A percentile compares a stretch with the other conserved stretches of the same genome.
Conservation (phyloP, 2,329 filamentous ascomycete genomes). For the Thermomyces lanuginosus region DNA sequence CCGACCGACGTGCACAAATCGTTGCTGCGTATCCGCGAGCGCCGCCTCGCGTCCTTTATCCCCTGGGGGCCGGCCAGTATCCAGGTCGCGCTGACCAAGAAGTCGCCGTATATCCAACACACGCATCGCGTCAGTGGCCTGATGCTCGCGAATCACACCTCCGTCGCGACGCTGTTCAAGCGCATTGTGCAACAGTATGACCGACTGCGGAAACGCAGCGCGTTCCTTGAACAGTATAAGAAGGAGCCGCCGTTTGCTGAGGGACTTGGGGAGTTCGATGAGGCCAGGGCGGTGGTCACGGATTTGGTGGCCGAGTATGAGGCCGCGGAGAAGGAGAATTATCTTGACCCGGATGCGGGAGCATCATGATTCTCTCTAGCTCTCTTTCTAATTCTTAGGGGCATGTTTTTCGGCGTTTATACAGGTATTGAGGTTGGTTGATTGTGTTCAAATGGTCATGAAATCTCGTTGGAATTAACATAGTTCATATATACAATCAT, state of each 20-base stretch:
- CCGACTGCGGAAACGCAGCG: slow-evolving; percentile 85
- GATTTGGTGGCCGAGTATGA: slow-evolving; percentile 92
- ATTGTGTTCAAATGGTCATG: neutral
- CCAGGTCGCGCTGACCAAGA: slow-evolving; percentile 89
- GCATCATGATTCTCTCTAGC: slow-evolving; percentile 3
- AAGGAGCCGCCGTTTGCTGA: slow-evolving; percentile 87
- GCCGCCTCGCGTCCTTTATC: slow-evolving; percentile 86
- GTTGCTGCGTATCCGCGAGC: slow-evolving; percentile 83
- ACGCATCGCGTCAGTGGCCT: slow-evolving; percentile 87
- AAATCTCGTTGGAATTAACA: neutral
- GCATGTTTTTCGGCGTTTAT: slow-evolving; percentile 2
- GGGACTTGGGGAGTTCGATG: slow-evolving; percentile 85
- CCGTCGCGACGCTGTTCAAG: slow-evolving; percentile 91
- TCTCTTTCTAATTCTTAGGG: too few relatives aligned
- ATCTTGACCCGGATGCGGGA: slow-evolving; percentile 61
- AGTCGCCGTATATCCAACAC: slow-evolving; percentile 88
- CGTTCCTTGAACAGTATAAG: slow-evolving; percentile 92
- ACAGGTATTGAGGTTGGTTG: neutral
- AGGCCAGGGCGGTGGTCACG: slow-evolving; percentile 76
- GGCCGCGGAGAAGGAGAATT: slow-evolving; percentile 79
- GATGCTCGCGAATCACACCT: slow-evolving; percentile 97
- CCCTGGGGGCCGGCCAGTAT: slow-evolving; percentile 97
- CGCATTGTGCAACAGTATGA: slow-evolving; percentile 86
- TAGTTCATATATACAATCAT: slow-evolving; percentile 2
- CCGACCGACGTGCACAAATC: slow-evolving; percentile 98